A percentile compares a stretch with the other conserved stretches of the same genome.
Evolutionary conservation across 208 protist genomes (phyloP).

Genomic region (Trypanosoma melophagium): DNA sequence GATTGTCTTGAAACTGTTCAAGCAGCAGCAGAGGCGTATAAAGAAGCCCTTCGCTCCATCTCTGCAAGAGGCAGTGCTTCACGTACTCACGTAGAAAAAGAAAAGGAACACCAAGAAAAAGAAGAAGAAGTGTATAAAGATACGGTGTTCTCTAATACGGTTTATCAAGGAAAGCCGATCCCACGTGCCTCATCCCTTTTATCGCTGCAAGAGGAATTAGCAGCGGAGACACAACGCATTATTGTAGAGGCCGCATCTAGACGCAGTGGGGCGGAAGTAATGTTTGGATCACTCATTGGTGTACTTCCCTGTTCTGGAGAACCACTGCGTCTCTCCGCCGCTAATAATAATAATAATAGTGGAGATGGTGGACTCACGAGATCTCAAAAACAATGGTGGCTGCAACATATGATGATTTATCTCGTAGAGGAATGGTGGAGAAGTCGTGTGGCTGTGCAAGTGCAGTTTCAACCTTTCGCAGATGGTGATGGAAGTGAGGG

Average conservation of each 20-base stretch:
- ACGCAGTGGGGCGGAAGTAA: constrained; percentile 14
- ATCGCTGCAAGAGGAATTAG: constrained; percentile 8
- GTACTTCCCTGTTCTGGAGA: constrained; percentile 24
- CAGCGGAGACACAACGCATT: neutral
- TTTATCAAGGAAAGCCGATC: neutral
- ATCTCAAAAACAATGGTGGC: constrained; percentile 25
- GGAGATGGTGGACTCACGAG: constrained; percentile 1
- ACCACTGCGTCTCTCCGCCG: constrained; percentile 12
- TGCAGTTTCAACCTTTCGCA: neutral
- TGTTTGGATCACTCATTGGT: constrained; percentile 16
- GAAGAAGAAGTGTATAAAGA: neutral
- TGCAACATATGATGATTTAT: constrained; percentile 19
- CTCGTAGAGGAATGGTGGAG: constrained; percentile 28
- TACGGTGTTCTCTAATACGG: neutral
- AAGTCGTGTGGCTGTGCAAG: constrained; percentile 2
- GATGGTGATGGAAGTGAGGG: neutral
- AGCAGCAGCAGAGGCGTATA: constrained; percentile 25
- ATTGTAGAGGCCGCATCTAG: neutral
- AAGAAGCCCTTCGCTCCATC: constrained; percentile 3
- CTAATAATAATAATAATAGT: neutral
- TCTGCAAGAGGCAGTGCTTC: neutral
- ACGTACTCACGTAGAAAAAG: neutral
- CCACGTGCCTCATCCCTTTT: constrained; percentile 5
- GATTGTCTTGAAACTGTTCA: constrained; percentile 27
- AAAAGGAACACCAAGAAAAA: neutral